Evolutionary conservation across 1,139 yeast species (phyloP), one percentile per base, ranked within the genome.

Genomic region (Yamadazyma pseudoaaseri): DNA sequence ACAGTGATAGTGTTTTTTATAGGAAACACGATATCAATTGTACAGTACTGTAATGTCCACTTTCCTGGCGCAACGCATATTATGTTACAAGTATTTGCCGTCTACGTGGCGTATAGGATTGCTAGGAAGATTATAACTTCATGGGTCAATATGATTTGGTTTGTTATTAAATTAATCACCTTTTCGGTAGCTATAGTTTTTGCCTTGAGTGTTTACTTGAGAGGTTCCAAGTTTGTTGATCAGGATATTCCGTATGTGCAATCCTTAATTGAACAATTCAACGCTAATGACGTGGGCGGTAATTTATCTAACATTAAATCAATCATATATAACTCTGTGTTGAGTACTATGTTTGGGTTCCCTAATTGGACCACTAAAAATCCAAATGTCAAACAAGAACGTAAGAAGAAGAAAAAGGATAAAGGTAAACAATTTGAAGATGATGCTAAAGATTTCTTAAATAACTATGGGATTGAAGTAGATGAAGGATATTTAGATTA

Each of bases 91-190:
- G 3, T 43, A 9, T 2, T 37, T n/a, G 41, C 37, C 1, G 16
- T 36, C 10, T 47, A 47, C 30, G 13, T 42, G 12, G 26, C 34
- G 1, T 47, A 44, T 29, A 32, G 35, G 18, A 8, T 43, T 8
- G 22, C 37, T 5, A 29, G 33, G 10, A 29, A 41, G 26, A 17
- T 37, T 2, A 23, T 45, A 3, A 39, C 22, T 23, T 43, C 44
- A 11, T 62, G 68, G 68, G 27, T 58, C 22, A 35, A 44, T 5
- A 43, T 60, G 38, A 31, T 62, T 5, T 31, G 53, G 22, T 38
- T 48, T 18, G 35, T 50, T 10, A 21, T 59, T 17, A 62, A 60
- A 44, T 36, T 40, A 10, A n/a, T 38, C 2, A 16, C 51, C 7
- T 24, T 51, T 14, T 21, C 45, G 8, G 10, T 43, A 8, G 22